Evolutionary conservation across 495 filamentous ascomycete genomes (phyloP), one percentile per base, ranked within the genome.

Genomic region (Trichoderma erinaceum): DNA sequence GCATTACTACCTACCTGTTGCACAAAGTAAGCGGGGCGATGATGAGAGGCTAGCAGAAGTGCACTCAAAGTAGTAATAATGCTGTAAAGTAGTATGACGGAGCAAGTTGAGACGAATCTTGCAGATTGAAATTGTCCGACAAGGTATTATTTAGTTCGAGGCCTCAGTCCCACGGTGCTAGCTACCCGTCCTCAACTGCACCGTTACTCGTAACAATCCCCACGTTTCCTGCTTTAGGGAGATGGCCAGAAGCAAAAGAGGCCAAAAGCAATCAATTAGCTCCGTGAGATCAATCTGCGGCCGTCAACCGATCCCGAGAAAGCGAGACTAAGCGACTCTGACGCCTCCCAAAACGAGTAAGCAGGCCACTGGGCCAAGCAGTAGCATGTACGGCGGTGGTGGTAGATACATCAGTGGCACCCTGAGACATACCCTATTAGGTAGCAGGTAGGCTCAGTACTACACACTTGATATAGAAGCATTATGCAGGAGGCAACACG

Each of bases 211-310:
- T 21, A 32, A 10, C 56, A 61, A 61, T 61, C 56, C 25, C 56
- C 56, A 61, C 56, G 56, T 61, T 61, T 18, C 56, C 56, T 25
- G 56, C 56, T 2, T 61, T 61, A 61, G 56, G 56, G 56, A 61
- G 23, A 25, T 23, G 25, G 16, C 56, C 56, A 61, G 4, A 32
- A 32, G 56, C 56, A 29, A 61, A 61, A 61, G 56, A 61, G 56
- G 56, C 25, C 56, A 61, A 61, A 32, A 21, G 1, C 56, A 35
- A 32, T 32, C 25, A 61, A 18, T 32, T 32, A 29, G 56, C 25
- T 61, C 56, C 56, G n/a, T 61, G 56, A 61, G 56, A 61, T 61
- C 56, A 61, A 32, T 61, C 56, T 61, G 56, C 56, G 23, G 56
- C 25, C 56, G 56, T 61, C 56, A 61, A 61, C 56, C 56, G 56